Conservation (phyloP, 192 early-diverging fungal species). For the Backusella australiensis region DNA sequence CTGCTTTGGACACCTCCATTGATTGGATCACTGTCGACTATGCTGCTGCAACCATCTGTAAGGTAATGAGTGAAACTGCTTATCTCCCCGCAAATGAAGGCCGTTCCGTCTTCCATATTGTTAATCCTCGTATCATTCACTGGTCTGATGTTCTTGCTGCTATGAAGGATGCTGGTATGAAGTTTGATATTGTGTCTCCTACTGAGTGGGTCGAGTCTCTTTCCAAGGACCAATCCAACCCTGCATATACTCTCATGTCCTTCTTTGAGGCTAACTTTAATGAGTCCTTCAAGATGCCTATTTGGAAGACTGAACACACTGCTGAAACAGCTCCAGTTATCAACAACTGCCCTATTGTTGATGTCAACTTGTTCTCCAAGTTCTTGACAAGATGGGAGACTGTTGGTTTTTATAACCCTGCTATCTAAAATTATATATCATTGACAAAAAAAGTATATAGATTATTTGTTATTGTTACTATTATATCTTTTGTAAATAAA, state of each 20-base stretch:
- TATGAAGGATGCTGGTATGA: constrained; percentile 12
- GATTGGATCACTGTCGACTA: constrained; percentile 33
- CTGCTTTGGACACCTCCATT: constrained; percentile 9
- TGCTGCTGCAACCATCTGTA: constrained; percentile 20
- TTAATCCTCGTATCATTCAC: constrained; percentile 21
- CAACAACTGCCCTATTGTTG: not conserved
- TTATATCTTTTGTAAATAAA: not conserved
- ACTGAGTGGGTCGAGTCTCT: constrained; percentile 23
- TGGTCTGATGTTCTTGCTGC: constrained; percentile 20
- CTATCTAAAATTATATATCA: not conserved
- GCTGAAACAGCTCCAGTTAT: not conserved
- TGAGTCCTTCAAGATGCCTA: not conserved
- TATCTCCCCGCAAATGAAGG: not conserved
- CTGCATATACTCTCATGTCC: constrained; percentile 18
- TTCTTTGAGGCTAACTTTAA: constrained; percentile 10
- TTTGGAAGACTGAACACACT: constrained; percentile 3
- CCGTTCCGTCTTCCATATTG: constrained; percentile 20
- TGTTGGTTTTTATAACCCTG: constrained; percentile 9
- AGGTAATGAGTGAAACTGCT: constrained; percentile 15
- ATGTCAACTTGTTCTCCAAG: not conserved
- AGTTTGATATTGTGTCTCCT: constrained; percentile 17
- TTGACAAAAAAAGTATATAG: no score
- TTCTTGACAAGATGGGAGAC: not conserved
- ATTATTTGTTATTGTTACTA: not conserved
- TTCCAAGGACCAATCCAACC: constrained; percentile 18